Percentiles rank a stretch among this genome's conserved stretches.
These are phyloP conservation scores for Ogataea salicorniae DNA, from an alignment of 805 yeast species.

Conservation along the genomic window DNA sequence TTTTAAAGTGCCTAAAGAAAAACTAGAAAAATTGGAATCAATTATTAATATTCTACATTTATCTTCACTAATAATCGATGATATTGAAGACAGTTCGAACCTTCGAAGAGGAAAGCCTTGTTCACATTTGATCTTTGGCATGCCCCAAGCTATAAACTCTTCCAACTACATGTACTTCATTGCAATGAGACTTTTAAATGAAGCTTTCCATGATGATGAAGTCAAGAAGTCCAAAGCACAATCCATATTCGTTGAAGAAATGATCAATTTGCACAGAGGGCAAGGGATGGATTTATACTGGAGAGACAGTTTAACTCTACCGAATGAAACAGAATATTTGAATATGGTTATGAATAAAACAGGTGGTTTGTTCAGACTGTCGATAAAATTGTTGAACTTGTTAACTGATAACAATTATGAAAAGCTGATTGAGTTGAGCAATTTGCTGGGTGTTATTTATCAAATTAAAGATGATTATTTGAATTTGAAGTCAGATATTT, in stretches of 20 bases:
- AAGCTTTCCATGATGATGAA: constrained; percentile 19
- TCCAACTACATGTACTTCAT: constrained; percentile 78
- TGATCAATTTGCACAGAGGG: constrained; percentile 79
- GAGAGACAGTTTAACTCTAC: constrained; percentile 64
- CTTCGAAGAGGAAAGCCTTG: constrained; percentile 74
- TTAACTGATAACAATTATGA: constrained; percentile 9
- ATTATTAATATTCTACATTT: constrained; percentile 60
- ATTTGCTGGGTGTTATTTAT: constrained; percentile 73
- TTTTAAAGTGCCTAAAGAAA: constrained; percentile 36
- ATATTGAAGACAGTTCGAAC: constrained; percentile 75
- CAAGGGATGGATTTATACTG: constrained; percentile 88
- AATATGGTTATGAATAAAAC: constrained; percentile 85
- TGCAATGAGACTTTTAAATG: constrained; percentile 47
- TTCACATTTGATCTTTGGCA: constrained; percentile 74
- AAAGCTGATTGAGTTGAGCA: constrained; percentile 55
- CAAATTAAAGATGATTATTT: constrained; percentile 84
- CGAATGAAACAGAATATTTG: constrained; percentile 58
- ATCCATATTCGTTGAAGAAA: constrained; percentile 57
- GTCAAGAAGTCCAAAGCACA: constrained; percentile 26
- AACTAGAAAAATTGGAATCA: constrained; percentile 36
- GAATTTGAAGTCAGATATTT: constrained; percentile 52
- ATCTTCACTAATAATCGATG: constrained; percentile 73
- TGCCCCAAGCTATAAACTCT: constrained; percentile 75
- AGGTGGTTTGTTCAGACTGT: constrained; percentile 79
- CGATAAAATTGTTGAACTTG: constrained; percentile 55